Evolutionary conservation across 2,329 filamentous ascomycete species (phyloP).

Genomic region (Thelonectria olida): DNA sequence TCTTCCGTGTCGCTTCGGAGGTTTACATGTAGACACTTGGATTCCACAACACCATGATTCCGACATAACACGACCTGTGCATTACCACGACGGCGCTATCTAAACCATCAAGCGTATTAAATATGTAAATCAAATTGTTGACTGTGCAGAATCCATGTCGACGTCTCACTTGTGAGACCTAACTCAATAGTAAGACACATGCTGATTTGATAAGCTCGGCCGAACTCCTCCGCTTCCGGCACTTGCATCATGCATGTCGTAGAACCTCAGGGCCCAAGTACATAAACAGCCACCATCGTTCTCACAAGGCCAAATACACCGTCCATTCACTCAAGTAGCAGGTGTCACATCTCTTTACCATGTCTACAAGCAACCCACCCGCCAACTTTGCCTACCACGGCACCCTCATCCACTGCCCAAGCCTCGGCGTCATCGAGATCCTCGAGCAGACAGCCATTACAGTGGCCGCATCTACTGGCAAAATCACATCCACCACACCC

Average conservation of each 20-base stretch:
- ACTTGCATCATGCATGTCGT: constrained; percentile 1
- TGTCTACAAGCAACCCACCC: constrained; percentile 2
- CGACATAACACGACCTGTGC: neutral
- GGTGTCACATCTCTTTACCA: neutral
- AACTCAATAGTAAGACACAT: neutral
- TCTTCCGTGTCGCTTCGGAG: no score
- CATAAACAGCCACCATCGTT: neutral
- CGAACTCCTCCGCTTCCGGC: constrained; percentile 16
- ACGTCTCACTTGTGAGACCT: neutral
- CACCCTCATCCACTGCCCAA: constrained; percentile 52
- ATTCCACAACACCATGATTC: neutral
- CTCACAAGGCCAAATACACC: neutral
- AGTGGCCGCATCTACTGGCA: constrained; percentile 33
- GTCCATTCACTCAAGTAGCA: neutral
- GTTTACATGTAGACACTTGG: no score
- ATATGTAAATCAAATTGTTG: no score
- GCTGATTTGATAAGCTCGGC: constrained; percentile 17
- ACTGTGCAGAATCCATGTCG: no score
- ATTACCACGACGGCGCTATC: no score
- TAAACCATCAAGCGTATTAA: no score
- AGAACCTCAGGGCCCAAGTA: neutral
- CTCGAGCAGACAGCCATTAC: constrained; percentile 50
- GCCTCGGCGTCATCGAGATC: constrained; percentile 46
- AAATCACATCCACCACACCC: constrained; percentile 35
- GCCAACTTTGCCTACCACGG: constrained; percentile 49